phyloP scores from a whole-genome alignment of 2,329 filamentous ascomycete species.

The Macroventuria anomochaeta region DNA sequence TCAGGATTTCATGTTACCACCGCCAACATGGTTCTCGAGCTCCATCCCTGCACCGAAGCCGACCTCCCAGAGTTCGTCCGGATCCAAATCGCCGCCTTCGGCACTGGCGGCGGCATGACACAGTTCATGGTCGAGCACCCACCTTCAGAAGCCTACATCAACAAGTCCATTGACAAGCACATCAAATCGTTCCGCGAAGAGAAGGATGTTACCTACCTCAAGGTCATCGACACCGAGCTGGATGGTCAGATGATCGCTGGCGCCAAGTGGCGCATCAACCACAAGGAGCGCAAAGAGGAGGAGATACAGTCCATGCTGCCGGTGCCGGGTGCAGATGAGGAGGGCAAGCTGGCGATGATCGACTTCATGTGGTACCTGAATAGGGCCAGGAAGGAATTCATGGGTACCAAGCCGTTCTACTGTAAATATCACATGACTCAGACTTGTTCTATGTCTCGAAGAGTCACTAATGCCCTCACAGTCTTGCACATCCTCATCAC shows the following conservation, averaged over 20 bases:
- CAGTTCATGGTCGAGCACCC: constrained; percentile 28
- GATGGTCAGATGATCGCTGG: constrained; percentile 41
- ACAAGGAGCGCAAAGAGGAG: constrained; percentile 40
- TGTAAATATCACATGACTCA: constrained; percentile 30
- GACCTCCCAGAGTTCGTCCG: constrained; percentile 40
- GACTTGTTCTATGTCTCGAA: too few relatives aligned
- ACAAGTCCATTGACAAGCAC: constrained; percentile 33
- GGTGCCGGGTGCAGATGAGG: constrained; percentile 30
- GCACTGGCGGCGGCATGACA: constrained; percentile 35
- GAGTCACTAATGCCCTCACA: constrained; percentile 3
- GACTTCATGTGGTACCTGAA: constrained; percentile 40
- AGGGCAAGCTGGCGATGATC: constrained; percentile 30
- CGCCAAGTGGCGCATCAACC: constrained; percentile 48
- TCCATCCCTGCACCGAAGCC: constrained; percentile 33
- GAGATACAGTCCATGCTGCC: constrained; percentile 40
- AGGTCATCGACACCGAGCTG: constrained; percentile 45
- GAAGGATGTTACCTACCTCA: constrained; percentile 36
- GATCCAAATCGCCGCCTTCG: constrained; percentile 42
- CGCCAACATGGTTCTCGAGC: constrained; percentile 43
- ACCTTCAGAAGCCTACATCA: constrained; percentile 24
- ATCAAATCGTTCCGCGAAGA: constrained; percentile 36
- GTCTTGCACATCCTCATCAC: constrained; percentile 44
- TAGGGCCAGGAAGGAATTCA: constrained; percentile 36
- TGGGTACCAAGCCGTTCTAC: constrained; percentile 46
- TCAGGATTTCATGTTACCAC: not conserved